Conservation (phyloP, 495 filamentous ascomycete species). For the Rhypophila decipiens region DNA sequence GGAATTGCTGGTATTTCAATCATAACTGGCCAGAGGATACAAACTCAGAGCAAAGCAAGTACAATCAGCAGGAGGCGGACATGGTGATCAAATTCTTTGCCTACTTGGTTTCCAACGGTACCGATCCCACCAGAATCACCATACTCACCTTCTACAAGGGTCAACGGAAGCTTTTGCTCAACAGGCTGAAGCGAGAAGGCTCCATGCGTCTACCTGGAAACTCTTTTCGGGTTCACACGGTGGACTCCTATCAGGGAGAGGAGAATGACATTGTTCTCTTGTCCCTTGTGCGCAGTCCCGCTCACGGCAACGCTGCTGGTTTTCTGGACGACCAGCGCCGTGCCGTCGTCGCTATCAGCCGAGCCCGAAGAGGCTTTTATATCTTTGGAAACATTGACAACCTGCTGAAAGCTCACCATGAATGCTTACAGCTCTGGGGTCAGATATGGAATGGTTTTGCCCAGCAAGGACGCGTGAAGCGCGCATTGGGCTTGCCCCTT, state of each 20-base stretch:
- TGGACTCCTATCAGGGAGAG: slow-evolving; percentile 93
- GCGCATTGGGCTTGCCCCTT: slow-evolving; percentile 26
- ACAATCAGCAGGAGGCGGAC: slow-evolving; percentile 66
- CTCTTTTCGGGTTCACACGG: slow-evolving; percentile 66
- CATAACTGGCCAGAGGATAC: slow-evolving; percentile 62
- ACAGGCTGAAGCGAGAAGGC: slow-evolving; percentile 41
- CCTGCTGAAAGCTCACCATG: slow-evolving; percentile 31
- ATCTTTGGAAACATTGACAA: slow-evolving; percentile 73
- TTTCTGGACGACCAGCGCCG: slow-evolving; percentile 73
- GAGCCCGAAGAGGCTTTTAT: slow-evolving; percentile 79
- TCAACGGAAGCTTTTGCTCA: slow-evolving; percentile 62
- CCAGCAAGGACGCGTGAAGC: slow-evolving; percentile 16
- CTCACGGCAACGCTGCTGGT: slow-evolving; percentile 43
- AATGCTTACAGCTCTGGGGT: slow-evolving; percentile 35
- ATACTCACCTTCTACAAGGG: slow-evolving; percentile 90
- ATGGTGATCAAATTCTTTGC: slow-evolving; percentile 70
- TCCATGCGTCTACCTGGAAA: slow-evolving; percentile 43
- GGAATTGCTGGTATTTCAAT: slow-evolving; percentile 63
- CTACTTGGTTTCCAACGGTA: slow-evolving; percentile 66
- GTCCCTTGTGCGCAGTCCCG: slow-evolving; percentile 69
- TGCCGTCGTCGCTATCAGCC: slow-evolving; percentile 81
- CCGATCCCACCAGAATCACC: slow-evolving; percentile 57
- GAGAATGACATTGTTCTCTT: slow-evolving; percentile 84
- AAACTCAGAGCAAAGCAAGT: slow-evolving; percentile 61
- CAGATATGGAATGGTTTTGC: slow-evolving; percentile 28